phyloP scores from a whole-genome alignment of 352 stramenopile species.

The Pythium brassicae region DNA sequence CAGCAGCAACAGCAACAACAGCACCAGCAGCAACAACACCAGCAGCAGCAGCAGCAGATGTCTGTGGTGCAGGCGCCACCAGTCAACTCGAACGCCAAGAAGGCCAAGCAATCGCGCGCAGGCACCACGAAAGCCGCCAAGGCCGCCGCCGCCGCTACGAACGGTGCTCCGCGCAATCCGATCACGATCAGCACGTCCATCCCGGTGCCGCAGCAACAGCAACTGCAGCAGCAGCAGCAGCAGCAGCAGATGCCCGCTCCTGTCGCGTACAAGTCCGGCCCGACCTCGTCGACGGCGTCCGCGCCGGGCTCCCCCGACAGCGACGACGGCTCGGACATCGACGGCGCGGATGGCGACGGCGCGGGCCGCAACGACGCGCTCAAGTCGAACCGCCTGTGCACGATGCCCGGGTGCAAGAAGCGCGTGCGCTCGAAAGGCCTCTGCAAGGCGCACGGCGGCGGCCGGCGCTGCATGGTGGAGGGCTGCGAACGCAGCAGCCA shows the following conservation, averaged over 20 bases:
- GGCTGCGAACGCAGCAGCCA: slow-evolving; percentile 79
- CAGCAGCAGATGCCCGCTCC: slow-evolving; percentile 7
- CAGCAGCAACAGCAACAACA: slow-evolving; percentile 11
- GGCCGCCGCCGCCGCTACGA: neutral
- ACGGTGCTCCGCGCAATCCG: slow-evolving; percentile 3
- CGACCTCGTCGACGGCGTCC: slow-evolving; percentile 12
- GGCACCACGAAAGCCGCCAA: neutral
- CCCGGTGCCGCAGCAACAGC: slow-evolving; percentile 6
- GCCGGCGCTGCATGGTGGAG: slow-evolving; percentile 75
- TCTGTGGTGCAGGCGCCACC: neutral
- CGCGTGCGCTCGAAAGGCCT: slow-evolving; percentile 79
- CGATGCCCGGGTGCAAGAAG: slow-evolving; percentile 81
- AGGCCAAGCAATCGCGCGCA: slow-evolving; percentile 15
- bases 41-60: slow-evolving; percentile 6
- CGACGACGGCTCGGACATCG: slow-evolving; percentile 11
- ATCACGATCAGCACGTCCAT: neutral
- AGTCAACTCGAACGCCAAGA: neutral
- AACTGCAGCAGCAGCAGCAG: slow-evolving; percentile 17
- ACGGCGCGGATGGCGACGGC: neutral
- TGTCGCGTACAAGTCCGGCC: slow-evolving; percentile 7
- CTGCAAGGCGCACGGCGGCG: slow-evolving; percentile 80
- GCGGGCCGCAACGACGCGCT: slow-evolving; percentile 48
- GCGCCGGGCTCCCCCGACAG: slow-evolving; percentile 13
- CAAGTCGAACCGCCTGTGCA: slow-evolving; percentile 80
- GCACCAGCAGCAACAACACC: neutral